Conservation (phyloP, 805 yeast genomes). For the Yamadazyma philogaea region DNA sequence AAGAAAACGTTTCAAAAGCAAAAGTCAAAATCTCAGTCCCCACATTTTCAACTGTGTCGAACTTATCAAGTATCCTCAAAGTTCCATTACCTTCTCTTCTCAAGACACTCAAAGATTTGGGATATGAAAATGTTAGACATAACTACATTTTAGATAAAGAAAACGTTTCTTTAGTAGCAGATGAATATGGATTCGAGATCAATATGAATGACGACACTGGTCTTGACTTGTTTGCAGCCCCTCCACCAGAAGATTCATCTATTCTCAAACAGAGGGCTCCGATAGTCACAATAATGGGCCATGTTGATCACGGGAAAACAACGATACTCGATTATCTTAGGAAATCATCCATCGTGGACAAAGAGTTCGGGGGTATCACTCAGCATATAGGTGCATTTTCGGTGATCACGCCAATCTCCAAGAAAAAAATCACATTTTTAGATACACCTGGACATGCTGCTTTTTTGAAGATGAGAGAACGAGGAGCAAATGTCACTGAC, state of each 20-base stretch:
- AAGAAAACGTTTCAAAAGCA: conserved; percentile 9
- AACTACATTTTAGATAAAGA: conserved; percentile 83
- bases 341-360: conserved; percentile 75
- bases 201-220: conserved; percentile 53
- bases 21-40: conserved; percentile 53
- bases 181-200: conserved; percentile 77
- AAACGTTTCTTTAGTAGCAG: conserved; percentile 81
- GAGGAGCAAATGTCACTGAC: conserved; percentile 95
- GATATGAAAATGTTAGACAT: conserved; percentile 68
- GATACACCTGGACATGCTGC: conserved; percentile 99
- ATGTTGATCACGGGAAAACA: conserved; percentile 97
- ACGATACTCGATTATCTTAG: conserved; percentile 85
- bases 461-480: conserved; percentile 89
- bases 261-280: conserved; percentile 74
- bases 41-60: conserved; percentile 72
- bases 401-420: conserved; percentile 71
- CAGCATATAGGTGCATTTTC: conserved; percentile 98
- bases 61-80: conserved; percentile 68
- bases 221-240: conserved; percentile 54
- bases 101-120: conserved; percentile 57
- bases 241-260: conserved; percentile 27
- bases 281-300: conserved; percentile 97
- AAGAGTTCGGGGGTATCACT: conserved; percentile 94
- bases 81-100: conserved; percentile 62
- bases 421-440: conserved; percentile 77